A percentile compares a stretch with the other conserved stretches of the same genome.
Conservation (phyloP, 2,329 filamentous ascomycete genomes). For the Verticillium tricorpus region DNA sequence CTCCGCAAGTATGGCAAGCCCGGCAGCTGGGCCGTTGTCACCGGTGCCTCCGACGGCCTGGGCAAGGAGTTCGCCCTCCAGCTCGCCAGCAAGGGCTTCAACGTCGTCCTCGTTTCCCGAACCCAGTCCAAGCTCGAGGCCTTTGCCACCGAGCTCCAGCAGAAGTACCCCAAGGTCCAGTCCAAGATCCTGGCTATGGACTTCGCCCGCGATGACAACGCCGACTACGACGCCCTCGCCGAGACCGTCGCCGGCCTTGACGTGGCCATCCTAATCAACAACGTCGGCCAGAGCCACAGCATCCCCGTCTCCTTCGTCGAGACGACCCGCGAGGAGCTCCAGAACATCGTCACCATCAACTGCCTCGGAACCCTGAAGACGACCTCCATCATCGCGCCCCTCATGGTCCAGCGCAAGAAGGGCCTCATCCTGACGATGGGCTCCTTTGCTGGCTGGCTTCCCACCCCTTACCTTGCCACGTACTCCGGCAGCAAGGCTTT, state of each 20-base stretch:
- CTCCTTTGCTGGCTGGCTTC: slow-evolving; percentile 88
- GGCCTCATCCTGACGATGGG: slow-evolving; percentile 96
- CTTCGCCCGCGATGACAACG: slow-evolving; percentile 73
- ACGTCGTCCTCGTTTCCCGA: slow-evolving; percentile 89
- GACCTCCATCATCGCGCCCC: slow-evolving; percentile 78
- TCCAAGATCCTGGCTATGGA: slow-evolving; percentile 87
- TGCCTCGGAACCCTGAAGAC: slow-evolving; percentile 85
- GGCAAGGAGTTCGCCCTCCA: slow-evolving; percentile 94
- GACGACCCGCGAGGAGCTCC: slow-evolving; percentile 74
- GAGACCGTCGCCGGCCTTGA: slow-evolving; percentile 69
- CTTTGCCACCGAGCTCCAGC: slow-evolving; percentile 69
- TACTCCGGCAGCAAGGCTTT: slow-evolving; percentile 99
- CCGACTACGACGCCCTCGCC: slow-evolving; percentile 73
- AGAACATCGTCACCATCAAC: slow-evolving; percentile 92
- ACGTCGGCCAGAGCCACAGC: slow-evolving; percentile 89
- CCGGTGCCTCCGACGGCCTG: slow-evolving; percentile 91
- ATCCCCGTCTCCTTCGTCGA: slow-evolving; percentile 87
- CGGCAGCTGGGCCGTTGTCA: slow-evolving; percentile 91
- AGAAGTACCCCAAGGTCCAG: slow-evolving; percentile 61
- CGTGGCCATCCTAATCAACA: slow-evolving; percentile 88
- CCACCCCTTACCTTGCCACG: slow-evolving; percentile 87
- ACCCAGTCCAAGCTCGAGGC: slow-evolving; percentile 86
- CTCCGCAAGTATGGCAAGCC: slow-evolving; percentile 86
- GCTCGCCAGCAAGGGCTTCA: slow-evolving; percentile 88
- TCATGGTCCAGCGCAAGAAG: slow-evolving; percentile 77